Evolutionary conservation across 1,139 yeast genomes (phyloP), one percentile per base, ranked within the genome.

Genomic region (Meyerozyma smithsonii): DNA sequence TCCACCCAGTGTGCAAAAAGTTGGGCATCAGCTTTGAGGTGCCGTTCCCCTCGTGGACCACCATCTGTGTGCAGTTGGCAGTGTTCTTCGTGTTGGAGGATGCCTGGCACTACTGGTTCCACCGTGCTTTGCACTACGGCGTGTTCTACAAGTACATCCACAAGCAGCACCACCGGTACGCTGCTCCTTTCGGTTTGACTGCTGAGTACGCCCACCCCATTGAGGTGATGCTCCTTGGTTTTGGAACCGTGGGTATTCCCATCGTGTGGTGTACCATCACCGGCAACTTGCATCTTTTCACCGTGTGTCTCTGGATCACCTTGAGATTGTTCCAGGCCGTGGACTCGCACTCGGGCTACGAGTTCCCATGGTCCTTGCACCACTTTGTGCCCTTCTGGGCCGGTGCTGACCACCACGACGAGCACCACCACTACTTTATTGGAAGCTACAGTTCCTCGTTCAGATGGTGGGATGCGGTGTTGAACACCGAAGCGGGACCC

Each of bases 151-250:
- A 85, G 66, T 77, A 83, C 61, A 87, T 90, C 52, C 97, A 90
- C 71, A 90, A 90, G 69, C 95, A 87, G 68, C 97, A 90, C 65
- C 97, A 90, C 66, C 81, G 89, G 62, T 90, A 89, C 59, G 96
- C 97, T 20, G 97, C 97, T 32, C 97, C 97, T 24, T 90, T 90
- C 59, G 97, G 97, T 17, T 71, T 90, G 46, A 84, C 97, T 40
- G 97, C 97, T 19, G 97, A 90, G 64, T 90, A 90, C 59, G 97
- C 97, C 7, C 97, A 90, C 57, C 97, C 97, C 4, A 72, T 83
- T 25, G 97, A 90, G 66, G 95, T 92, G 19, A 80, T 89, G 70
- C 75, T 89, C 38, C 72, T 92, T 43, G 97, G 97, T 28, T 76
- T 86, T 44, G 97, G 97, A 42, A 90, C 97, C 19, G 96, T 90